Evolutionary conservation across 192 early-diverging fungal genomes (phyloP).

Genomic region (Fimicolochytrium jonesii): DNA sequence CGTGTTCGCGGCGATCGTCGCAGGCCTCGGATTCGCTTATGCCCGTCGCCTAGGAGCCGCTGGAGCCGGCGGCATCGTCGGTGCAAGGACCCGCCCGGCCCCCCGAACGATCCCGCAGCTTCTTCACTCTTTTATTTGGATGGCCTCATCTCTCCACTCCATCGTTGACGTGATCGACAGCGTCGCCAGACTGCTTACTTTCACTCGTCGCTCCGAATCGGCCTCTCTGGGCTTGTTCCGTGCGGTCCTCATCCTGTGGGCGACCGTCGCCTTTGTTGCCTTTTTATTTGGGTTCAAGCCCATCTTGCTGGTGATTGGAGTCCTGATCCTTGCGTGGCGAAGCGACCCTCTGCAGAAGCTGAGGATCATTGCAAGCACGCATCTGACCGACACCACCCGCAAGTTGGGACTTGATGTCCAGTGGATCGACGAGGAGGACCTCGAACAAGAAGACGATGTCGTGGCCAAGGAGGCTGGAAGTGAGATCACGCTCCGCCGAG

Average conservation of each 20-base stretch:
- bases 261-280: neutral
- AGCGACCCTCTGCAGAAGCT: constrained; percentile 10
- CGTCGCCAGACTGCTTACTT: constrained; percentile 7
- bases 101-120: constrained; percentile 14
- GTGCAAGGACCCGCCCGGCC: neutral
- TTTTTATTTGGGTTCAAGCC: neutral
- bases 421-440: constrained; percentile 15
- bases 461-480: neutral
- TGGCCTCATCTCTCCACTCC: constrained; percentile 11
- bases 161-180: constrained; percentile 8
- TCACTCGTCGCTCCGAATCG: constrained; percentile 9
- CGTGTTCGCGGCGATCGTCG: neutral
- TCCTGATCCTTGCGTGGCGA: constrained; percentile 13
- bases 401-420: neutral
- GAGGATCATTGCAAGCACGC: neutral
- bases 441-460: constrained; percentile 17
- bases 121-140: constrained; percentile 10
- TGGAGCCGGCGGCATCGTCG: neutral
- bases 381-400: neutral
- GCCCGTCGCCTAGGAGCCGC: constrained; percentile 6
- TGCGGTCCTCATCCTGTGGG: constrained; percentile 7
- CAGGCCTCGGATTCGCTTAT: constrained; percentile 3
- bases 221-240: constrained; percentile 15
- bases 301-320: constrained; percentile 1
- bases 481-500: neutral